These are phyloP conservation scores for Narthecium ossifragum DNA, from an alignment of 106 monocot genomes.

Conservation along the genomic window DNA sequence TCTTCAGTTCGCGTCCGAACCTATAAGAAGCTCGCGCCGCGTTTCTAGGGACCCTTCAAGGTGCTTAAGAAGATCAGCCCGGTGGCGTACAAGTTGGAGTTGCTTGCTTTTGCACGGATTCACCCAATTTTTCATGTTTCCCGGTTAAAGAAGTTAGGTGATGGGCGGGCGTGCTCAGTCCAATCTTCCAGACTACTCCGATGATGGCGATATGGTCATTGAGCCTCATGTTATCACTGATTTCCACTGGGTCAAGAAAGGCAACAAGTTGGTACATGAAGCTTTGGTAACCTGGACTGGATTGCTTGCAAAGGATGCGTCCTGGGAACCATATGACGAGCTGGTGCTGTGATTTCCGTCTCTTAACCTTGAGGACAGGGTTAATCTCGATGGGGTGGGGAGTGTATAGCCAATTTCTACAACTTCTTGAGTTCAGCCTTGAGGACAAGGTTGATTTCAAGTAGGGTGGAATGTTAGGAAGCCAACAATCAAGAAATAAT, in stretches of 20 bases:
- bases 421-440: no score
- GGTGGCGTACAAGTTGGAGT: slow-evolving; percentile 5
- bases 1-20: not conserved
- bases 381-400: not conserved
- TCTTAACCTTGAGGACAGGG: slow-evolving; percentile 4
- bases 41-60: not conserved
- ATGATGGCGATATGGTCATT: not conserved
- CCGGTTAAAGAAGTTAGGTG: no score
- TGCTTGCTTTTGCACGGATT: not conserved
- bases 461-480: no score
- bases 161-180: not conserved
- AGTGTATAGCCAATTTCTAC: no score
- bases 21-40: not conserved
- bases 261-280: not conserved
- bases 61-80: not conserved
- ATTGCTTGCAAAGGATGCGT: no score
- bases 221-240: not conserved
- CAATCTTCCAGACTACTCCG: not conserved
- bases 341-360: not conserved
- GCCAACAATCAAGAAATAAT: no score
- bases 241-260: not conserved
- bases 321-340: not conserved
- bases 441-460: no score
- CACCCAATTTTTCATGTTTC: slow-evolving; percentile 5
- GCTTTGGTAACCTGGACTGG: no score